A percentile compares a stretch with the other conserved stretches of the same genome.
phyloP scores from a whole-genome alignment of 768 basidiomycete species.

The Mycena crocata region DNA sequence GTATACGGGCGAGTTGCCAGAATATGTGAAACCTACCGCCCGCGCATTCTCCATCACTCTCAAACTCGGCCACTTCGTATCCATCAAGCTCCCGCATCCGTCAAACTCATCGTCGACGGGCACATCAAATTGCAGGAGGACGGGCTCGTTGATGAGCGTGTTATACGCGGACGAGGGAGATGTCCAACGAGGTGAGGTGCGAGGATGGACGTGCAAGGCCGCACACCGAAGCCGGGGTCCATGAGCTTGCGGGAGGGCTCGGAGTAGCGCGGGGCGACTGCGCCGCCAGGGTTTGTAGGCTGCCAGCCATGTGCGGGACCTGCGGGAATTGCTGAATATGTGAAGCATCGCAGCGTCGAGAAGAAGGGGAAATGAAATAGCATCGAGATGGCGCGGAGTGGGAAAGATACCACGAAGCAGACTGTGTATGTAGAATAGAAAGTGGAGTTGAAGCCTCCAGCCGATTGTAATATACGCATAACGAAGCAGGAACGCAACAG shows the following conservation, averaged over 20 bases:
- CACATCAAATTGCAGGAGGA: slow-evolving; percentile 41
- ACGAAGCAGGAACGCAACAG: not conserved
- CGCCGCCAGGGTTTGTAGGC: slow-evolving; percentile 28
- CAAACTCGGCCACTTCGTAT: too few relatives aligned
- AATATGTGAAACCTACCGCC: slow-evolving; percentile 54
- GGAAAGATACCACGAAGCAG: too few relatives aligned
- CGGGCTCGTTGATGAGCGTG: slow-evolving; percentile 32
- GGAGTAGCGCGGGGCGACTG: slow-evolving; percentile 30
- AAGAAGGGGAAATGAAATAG: too few relatives aligned
- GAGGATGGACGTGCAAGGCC: slow-evolving; percentile 21
- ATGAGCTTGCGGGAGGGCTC: slow-evolving; percentile 43
- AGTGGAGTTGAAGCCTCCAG: too few relatives aligned
- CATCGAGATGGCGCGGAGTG: too few relatives aligned
- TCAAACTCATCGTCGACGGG: slow-evolving; percentile 51
- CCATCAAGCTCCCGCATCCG: too few relatives aligned
- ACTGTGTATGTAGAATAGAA: too few relatives aligned
- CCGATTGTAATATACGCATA: too few relatives aligned
- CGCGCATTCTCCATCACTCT: slow-evolving; percentile 92
- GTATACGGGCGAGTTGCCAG: slow-evolving; percentile 3
- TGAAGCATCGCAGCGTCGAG: too few relatives aligned
- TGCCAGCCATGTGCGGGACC: slow-evolving; percentile 19
- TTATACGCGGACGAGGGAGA: not conserved
- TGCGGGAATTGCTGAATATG: slow-evolving; percentile 47
- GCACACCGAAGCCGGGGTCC: slow-evolving; percentile 27
- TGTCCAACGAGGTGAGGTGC: not conserved